Evolutionary conservation across 2,329 filamentous ascomycete genomes (phyloP), one percentile per base, ranked within the genome.

Genomic region (Ophiostoma fasciatum): DNA sequence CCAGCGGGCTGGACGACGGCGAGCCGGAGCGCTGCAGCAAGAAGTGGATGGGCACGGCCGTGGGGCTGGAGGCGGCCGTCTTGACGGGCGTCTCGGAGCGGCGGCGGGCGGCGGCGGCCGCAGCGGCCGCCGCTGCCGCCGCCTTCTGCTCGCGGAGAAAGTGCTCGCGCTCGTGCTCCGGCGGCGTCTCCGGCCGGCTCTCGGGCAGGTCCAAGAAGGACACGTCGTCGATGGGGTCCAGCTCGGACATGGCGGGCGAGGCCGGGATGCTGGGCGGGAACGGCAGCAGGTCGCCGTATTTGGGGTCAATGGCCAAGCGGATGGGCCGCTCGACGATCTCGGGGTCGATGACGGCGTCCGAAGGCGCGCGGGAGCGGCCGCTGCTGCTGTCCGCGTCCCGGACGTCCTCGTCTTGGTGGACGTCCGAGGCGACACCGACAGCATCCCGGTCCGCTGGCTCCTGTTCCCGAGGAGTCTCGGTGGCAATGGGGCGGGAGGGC

Each of bases 281-380:
- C 26, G 72, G 71, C 38, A 79, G 63, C 33, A 78, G 57, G 50
- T 79, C 74, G 42, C 72, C 70, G 56, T 74, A 74, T 44, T 71
- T 65, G 27, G 74, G 74, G 50, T 79, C 74, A 47, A 78, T 77
- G 44, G 73, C 71, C 44, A 71, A 71, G 50, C 73, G 74, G 54
- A 78, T 68, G 43, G 61, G 59, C 43, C 72, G 62, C 38, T 65
- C 60, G 34, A 62, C 59, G 46, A 78, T 68, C 46, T 76, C 73
- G 14, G 71, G 68, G 46, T 76, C 71, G 40, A 68, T 52, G 30
- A 58, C 48, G 35, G 66, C 56, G 18, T 42, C 39, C 4, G 42
- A 45, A 10, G 35, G 38, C 11, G 40, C 37, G 15, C 40, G 38
- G 12, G 35, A 15, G 14, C 15, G 35, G 33, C 28, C 20, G 23